Evolutionary conservation across 2,329 filamentous ascomycete species (phyloP).

Genomic region (Alternaria postmessia): DNA sequence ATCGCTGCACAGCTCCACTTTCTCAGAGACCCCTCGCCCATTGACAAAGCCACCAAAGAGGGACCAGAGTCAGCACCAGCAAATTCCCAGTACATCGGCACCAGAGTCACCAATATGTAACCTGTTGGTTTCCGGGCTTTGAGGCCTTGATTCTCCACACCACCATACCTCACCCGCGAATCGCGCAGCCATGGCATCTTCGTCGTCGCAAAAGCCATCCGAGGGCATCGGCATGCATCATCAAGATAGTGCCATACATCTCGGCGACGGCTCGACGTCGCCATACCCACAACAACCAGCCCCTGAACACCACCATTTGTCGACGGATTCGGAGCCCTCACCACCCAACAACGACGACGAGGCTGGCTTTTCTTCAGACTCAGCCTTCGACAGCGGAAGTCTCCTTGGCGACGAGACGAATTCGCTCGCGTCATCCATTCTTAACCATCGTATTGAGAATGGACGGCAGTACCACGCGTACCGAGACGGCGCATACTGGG

Average conservation of each 20-base stretch:
- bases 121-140: background rate
- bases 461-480: slow-evolving; percentile 50
- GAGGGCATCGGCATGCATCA: slow-evolving; percentile 25
- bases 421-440: slow-evolving; percentile 46
- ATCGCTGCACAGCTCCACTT: slow-evolving; percentile 3
- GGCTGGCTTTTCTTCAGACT: slow-evolving; percentile 39
- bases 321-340: background rate
- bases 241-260: slow-evolving; percentile 35
- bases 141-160: background rate
- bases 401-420: slow-evolving; percentile 48
- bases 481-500: slow-evolving; percentile 50
- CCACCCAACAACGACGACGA: slow-evolving; percentile 9
- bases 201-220: slow-evolving; percentile 22
- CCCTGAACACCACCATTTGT: background rate
- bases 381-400: slow-evolving; percentile 48
- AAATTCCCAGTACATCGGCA: background rate
- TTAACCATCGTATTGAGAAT: slow-evolving; percentile 50
- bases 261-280: slow-evolving; percentile 21
- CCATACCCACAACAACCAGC: slow-evolving; percentile 10
- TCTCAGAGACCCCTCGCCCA: slow-evolving; percentile 6
- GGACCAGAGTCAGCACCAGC: background rate
- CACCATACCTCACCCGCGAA: background rate
- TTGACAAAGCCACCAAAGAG: slow-evolving; percentile 3
- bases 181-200: slow-evolving; percentile 15
- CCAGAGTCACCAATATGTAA: slow-evolving; percentile 4